Conservation (phyloP, 1,284 basidiomycete genomes). For the Marasmius oreades region DNA sequence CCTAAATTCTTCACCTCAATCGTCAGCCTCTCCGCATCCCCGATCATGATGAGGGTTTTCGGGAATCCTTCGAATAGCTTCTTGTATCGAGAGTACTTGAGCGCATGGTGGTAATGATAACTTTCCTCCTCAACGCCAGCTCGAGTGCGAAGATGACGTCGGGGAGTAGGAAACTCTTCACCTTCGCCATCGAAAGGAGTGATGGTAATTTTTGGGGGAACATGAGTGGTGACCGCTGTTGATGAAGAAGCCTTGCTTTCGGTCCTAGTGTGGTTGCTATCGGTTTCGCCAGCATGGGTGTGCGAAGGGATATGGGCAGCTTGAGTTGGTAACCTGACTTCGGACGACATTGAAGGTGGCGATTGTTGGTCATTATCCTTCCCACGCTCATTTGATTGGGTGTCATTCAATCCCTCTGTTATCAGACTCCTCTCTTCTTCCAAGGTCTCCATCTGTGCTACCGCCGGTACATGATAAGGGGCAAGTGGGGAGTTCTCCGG, state of each 20-base stretch:
- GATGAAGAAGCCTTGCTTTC: background rate
- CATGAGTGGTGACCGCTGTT: background rate
- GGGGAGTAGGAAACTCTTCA: background rate
- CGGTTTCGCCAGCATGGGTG: conserved; percentile 14
- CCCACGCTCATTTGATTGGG: background rate
- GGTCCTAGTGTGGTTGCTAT: conserved; percentile 3
- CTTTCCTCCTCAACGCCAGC: conserved; percentile 5
- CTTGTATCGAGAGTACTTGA: conserved; percentile 19
- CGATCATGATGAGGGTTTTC: conserved; percentile 37
- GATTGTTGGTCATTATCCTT: background rate
- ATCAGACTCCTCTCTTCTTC: conserved; percentile 17
- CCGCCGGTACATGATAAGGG: background rate
- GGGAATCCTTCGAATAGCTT: conserved; percentile 45
- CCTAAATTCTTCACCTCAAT: conserved; percentile 30
- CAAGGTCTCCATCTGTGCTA: conserved; percentile 17
- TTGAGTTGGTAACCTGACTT: background rate
- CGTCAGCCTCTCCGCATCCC: conserved; percentile 34
- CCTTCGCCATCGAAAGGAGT: background rate
- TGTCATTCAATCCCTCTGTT: conserved; percentile 1
- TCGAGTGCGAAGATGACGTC: conserved; percentile 13
- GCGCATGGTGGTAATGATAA: conserved; percentile 18
- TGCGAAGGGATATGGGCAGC: background rate
- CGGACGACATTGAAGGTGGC: background rate
- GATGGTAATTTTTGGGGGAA: background rate
- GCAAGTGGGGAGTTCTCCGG: background rate